A percentile compares a stretch with the other conserved stretches of the same genome.
Conservation (phyloP, 140 eudicot genomes). For the Bidens hawaiensis region DNA sequence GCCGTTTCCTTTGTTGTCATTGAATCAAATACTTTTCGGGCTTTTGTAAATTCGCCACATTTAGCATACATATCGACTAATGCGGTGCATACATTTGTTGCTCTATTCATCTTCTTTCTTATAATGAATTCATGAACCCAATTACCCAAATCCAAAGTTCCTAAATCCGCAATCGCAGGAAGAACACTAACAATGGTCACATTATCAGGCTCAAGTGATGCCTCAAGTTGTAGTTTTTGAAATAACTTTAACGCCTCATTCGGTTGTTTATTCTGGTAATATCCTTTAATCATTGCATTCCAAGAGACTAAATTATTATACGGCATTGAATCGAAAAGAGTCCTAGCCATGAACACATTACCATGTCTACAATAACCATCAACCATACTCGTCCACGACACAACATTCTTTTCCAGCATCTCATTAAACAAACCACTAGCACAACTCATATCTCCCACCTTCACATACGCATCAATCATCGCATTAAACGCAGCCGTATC, state of each 20-base stretch:
- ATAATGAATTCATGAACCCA: slow-evolving; percentile 58
- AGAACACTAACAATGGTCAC: slow-evolving; percentile 68
- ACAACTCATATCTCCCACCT: slow-evolving; percentile 48
- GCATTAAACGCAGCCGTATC: slow-evolving; percentile 61
- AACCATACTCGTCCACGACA: slow-evolving; percentile 81
- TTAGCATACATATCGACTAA: slow-evolving; percentile 83
- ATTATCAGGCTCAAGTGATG: slow-evolving; percentile 52
- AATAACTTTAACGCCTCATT: slow-evolving; percentile 58
- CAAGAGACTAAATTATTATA: slow-evolving; percentile 58
- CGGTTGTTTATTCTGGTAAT: slow-evolving; percentile 61
- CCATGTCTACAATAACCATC: slow-evolving; percentile 63
- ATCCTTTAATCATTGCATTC: slow-evolving; percentile 88
- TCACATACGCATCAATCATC: slow-evolving; percentile 73
- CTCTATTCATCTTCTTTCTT: slow-evolving; percentile 46
- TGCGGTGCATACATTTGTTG: slow-evolving; percentile 57
- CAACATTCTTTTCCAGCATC: slow-evolving; percentile 48
- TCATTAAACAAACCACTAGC: slow-evolving; percentile 47
- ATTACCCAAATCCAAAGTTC: slow-evolving; percentile 74
- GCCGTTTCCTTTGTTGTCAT: slow-evolving; percentile 37
- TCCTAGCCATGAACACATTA: slow-evolving; percentile 49
- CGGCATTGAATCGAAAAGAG: slow-evolving; percentile 66
- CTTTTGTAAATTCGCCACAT: slow-evolving; percentile 74
- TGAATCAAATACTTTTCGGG: slow-evolving; percentile 46
- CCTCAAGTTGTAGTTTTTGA: slow-evolving; percentile 38
- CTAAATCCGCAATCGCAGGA: slow-evolving; percentile 88